Conservation (phyloP, 2,329 filamentous ascomycete species). For the Paraphoma chrysanthemicola region DNA sequence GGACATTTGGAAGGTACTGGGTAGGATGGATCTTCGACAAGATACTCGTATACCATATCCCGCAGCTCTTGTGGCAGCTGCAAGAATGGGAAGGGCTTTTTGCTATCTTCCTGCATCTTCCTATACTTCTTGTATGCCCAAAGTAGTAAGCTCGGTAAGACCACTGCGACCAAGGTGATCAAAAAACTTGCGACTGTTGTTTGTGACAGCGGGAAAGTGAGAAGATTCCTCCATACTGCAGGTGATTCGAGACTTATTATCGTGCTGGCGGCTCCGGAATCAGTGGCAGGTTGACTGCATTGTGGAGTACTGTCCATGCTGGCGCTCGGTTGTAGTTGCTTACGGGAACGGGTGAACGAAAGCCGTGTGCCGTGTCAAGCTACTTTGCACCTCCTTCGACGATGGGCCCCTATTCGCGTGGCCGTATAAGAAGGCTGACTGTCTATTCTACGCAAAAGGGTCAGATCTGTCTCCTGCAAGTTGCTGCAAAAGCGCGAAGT, state of each 20-base stretch:
- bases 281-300: background rate
- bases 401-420: background rate
- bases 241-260: background rate
- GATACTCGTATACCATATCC: constrained; percentile 41
- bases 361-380: background rate
- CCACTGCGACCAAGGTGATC: constrained; percentile 13
- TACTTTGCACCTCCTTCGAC: constrained; percentile 4
- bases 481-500: background rate
- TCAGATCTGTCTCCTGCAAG: background rate
- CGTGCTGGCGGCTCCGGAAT: background rate
- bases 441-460: background rate
- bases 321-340: background rate
- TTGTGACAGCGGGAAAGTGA: background rate
- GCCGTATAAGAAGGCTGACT: background rate
- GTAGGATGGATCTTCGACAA: constrained; percentile 40
- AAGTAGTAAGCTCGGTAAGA: constrained; percentile 16
- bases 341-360: background rate
- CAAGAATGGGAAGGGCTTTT: constrained; percentile 37
- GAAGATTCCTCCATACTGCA: background rate
- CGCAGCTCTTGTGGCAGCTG: constrained; percentile 40
- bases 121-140: constrained; percentile 16
- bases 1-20: constrained; percentile 22
- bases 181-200: background rate
- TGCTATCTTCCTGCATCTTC: constrained; percentile 26
- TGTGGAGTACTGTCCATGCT: constrained; percentile 1